Evolutionary conservation across 495 filamentous ascomycete genomes (phyloP), one percentile per base, ranked within the genome.

Genomic region (Xylaria bambusicola): DNA sequence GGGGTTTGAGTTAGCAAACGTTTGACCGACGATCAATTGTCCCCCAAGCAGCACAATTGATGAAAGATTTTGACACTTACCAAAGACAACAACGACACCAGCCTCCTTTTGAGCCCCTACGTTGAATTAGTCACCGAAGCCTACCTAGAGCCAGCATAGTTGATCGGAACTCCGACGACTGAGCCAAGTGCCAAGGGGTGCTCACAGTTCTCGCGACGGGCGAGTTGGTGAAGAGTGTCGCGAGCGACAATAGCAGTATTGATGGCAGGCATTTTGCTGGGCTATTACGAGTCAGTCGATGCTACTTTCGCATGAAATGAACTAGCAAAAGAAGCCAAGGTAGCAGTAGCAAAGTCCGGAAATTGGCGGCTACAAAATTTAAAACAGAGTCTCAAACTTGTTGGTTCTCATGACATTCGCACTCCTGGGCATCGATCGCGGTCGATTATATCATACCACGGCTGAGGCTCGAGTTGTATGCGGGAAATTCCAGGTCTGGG

Each of bases 1-100:
- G 21, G 33, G 1, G 10, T 1, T 17, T 20, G 10, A 44, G 58
- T 61, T 41, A 61, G 52, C 42, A 54, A n/a, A 52, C 6, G 35
- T 17, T 20, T 21, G 13, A 41, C 23, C 6, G 20, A n/a, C n/a
- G n/a, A n/a, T n/a, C n/a, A n/a, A n/a, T n/a, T n/a, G n/a, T n/a
- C n/a, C n/a, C n/a, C n/a, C n/a, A n/a, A n/a, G n/a, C 36, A 40
- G n/a, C 24, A 4, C 18, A 3, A 9, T 47, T 13, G 7, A 31
- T 3, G 6, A 7, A 6, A 38, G 6, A 15, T 9, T 3, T 15
- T 6, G 44, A 13, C 8, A 53, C 57, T 60, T 41, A 60, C 57
- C 57, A 47, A 84, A 84, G 47, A 84, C 82, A 58, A 82, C 72
- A 44, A 84, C 76, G 62, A 84, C 80, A 71, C 81, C 82, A 29